Evolutionary conservation across 2,329 filamentous ascomycete genomes (phyloP).

Genomic region (Fusarium sp.): DNA sequence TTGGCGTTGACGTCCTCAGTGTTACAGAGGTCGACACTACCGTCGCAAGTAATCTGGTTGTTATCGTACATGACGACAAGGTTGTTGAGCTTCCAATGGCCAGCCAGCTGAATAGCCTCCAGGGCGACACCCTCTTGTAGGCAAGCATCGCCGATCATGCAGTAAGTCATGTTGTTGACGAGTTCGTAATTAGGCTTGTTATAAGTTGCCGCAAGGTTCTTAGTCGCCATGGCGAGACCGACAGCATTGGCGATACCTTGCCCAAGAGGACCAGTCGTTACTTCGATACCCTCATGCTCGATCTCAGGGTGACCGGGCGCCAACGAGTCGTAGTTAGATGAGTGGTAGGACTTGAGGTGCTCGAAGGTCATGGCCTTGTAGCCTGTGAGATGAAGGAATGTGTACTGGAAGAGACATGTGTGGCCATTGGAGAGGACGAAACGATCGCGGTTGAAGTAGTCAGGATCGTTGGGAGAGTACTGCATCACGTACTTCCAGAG

Average conservation of each 20-base stretch:
- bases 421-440: conserved; percentile 72
- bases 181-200: conserved; percentile 60
- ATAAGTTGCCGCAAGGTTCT: conserved; percentile 63
- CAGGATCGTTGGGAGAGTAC: conserved; percentile 63
- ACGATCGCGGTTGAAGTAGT: conserved; percentile 69
- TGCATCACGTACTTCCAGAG: conserved; percentile 70
- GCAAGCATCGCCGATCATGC: conserved; percentile 67
- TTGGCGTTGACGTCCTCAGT: conserved; percentile 67
- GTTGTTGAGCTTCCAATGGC: conserved; percentile 65
- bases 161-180: conserved; percentile 62
- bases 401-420: conserved; percentile 64
- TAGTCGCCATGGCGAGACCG: conserved; percentile 66
- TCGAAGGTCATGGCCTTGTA: conserved; percentile 65
- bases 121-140: conserved; percentile 66
- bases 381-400: conserved; percentile 61
- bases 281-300: conserved; percentile 65
- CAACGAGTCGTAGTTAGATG: conserved; percentile 55
- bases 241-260: conserved; percentile 70
- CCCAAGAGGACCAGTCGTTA: conserved; percentile 67
- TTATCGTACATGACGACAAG: conserved; percentile 68
- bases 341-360: conserved; percentile 64
- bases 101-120: conserved; percentile 66
- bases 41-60: conserved; percentile 69
- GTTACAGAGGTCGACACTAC: conserved; percentile 61
- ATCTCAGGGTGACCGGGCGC: conserved; percentile 67